Percentiles rank a stretch among this genome's conserved stretches.
These are phyloP conservation scores for Globisporangium megalacanthum DNA, from an alignment of 352 stramenopile species.

Conservation along the genomic window DNA sequence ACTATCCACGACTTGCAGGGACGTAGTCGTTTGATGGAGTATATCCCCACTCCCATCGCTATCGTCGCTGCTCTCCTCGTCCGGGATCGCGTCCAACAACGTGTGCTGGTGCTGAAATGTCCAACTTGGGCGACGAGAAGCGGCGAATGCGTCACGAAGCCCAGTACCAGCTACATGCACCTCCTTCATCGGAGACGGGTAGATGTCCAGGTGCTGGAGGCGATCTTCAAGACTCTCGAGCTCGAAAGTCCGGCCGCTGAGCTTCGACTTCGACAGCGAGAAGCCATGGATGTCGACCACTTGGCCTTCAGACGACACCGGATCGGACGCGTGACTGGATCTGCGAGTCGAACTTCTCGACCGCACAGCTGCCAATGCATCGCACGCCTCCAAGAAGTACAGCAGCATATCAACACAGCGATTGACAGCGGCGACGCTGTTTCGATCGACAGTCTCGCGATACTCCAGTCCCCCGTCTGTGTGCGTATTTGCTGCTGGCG, in stretches of 20 bases:
- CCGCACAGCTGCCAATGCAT: constrained; percentile 6
- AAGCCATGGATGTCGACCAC: background rate
- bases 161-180: constrained; percentile 2
- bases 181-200: constrained; percentile 64
- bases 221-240: constrained; percentile 58
- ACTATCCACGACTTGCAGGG: background rate
- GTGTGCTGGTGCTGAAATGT: constrained; percentile 53
- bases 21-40: too few species aligned
- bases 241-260: constrained; percentile 7
- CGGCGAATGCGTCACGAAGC: constrained; percentile 9
- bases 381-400: constrained; percentile 60
- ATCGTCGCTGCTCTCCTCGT: constrained; percentile 33
- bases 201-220: constrained; percentile 48
- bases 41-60: background rate
- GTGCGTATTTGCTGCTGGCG: constrained; percentile 19
- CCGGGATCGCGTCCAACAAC: constrained; percentile 45
- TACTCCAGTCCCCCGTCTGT: background rate
- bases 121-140: constrained; percentile 50
- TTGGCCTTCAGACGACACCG: background rate
- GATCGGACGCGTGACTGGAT: constrained; percentile 1
- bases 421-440: constrained; percentile 24
- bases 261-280: background rate
- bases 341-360: background rate
- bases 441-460: background rate
- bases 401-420: constrained; percentile 64